These are phyloP conservation scores for Carex littledalei DNA, from an alignment of 176 grass and related monocot genomes.

Conservation along the genomic window DNA sequence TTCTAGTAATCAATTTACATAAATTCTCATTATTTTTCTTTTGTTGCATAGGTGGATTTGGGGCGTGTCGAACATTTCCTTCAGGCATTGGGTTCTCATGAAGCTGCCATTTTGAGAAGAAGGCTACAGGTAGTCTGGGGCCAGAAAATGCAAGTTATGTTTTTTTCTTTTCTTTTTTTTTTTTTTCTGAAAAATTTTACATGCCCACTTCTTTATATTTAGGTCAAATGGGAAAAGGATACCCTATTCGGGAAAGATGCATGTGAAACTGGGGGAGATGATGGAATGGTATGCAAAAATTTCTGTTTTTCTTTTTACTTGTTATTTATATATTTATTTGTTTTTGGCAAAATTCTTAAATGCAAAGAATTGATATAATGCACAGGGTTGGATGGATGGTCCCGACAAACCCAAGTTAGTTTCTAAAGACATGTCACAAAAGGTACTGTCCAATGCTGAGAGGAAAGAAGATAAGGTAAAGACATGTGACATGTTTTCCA, in stretches of 20 bases:
- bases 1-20: conserved; percentile 15
- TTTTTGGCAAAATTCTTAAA: background rate
- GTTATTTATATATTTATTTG: background rate
- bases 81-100: conserved; percentile 29
- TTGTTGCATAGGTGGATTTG: conserved; percentile 34
- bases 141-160: background rate
- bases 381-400: conserved; percentile 8
- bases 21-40: background rate
- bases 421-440: background rate
- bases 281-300: conserved; percentile 3
- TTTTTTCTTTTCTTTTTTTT: background rate
- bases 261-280: background rate
- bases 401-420: background rate
- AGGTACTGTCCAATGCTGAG: background rate
- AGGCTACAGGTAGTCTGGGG: conserved; percentile 19
- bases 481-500: background rate
- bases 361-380: conserved; percentile 3
- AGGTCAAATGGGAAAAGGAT: conserved; percentile 2
- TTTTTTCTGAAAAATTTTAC: background rate
- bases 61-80: conserved; percentile 36
- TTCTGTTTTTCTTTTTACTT: background rate
- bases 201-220: background rate
- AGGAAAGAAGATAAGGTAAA: background rate
- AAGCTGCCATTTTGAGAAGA: conserved; percentile 30
- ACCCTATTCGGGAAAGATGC: background rate